Conservation (phyloP, 768 basidiomycete genomes). For the Leucocoprinus leucothites region DNA sequence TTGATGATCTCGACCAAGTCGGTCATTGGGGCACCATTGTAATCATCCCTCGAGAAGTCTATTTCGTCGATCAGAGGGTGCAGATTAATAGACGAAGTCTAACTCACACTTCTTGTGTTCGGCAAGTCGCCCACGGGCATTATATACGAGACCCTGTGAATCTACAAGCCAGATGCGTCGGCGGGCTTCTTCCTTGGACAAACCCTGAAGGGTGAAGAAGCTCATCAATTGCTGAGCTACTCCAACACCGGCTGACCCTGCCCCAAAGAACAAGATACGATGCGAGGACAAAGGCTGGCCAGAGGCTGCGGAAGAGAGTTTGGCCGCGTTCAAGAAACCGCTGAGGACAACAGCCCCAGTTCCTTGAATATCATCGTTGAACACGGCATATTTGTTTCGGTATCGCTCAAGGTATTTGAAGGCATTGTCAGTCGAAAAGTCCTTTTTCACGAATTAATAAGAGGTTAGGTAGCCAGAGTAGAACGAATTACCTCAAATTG, state of each 20-base stretch:
- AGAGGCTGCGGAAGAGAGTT: constrained; percentile 68
- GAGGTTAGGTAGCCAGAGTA: neutral
- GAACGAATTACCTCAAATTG: constrained; percentile 67
- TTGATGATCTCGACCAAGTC: constrained; percentile 75
- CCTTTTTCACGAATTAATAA: constrained; percentile 35
- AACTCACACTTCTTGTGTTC: constrained; percentile 79
- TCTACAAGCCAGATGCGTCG: constrained; percentile 80
- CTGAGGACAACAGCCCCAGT: constrained; percentile 91
- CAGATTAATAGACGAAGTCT: neutral
- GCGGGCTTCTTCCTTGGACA: constrained; percentile 75
- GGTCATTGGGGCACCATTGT: constrained; percentile 71
- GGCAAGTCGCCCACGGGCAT: constrained; percentile 68
- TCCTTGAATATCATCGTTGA: constrained; percentile 90
- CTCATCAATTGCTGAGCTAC: constrained; percentile 86
- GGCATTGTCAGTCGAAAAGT: constrained; percentile 91
- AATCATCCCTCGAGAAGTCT: constrained; percentile 85
- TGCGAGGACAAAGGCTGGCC: constrained; percentile 67
- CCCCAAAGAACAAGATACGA: constrained; percentile 89
- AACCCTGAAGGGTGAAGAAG: constrained; percentile 82
- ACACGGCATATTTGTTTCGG: constrained; percentile 71
- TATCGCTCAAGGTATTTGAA: constrained; percentile 81
- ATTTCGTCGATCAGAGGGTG: neutral
- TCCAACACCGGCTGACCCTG: constrained; percentile 89
- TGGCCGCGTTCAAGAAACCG: constrained; percentile 87
- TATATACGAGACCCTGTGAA: constrained; percentile 82